Conservation (phyloP, 345 rosid species). For the Balakata baccata region DNA sequence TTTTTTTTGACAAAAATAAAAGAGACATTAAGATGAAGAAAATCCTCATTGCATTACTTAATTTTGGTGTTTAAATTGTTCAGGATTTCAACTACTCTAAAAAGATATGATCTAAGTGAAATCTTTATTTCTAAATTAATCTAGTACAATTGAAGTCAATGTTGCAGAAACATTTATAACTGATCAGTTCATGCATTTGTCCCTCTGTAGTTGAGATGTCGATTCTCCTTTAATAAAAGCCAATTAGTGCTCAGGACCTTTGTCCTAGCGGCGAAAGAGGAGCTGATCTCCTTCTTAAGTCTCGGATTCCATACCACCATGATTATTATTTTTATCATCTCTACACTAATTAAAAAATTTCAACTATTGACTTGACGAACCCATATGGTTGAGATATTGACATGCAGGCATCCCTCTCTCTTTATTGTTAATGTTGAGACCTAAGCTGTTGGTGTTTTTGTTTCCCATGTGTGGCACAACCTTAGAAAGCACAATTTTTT, state of each 20-base stretch:
- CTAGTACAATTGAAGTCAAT: neutral
- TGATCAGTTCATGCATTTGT: constrained; percentile 3
- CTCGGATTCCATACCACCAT: neutral
- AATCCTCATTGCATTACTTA: no score
- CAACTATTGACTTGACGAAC: constrained; percentile 7
- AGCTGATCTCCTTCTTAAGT: no score
- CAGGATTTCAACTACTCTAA: neutral
- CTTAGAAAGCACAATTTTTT: neutral
- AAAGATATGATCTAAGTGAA: no score
- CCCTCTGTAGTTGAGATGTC: neutral
- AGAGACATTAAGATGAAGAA: no score
- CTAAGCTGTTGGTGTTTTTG: neutral
- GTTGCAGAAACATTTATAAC: neutral
- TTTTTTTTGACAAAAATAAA: neutral
- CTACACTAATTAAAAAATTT: neutral
- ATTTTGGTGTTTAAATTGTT: neutral
- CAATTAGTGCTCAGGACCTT: no score
- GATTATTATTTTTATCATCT: neutral
- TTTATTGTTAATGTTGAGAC: neutral
- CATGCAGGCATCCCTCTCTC: neutral
- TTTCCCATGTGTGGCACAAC: constrained; percentile 9
- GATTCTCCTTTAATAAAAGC: neutral
- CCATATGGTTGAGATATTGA: constrained; percentile 10
- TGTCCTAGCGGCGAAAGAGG: no score
- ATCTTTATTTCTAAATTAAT: neutral